These are phyloP conservation scores for Xylaria castorea DNA, from an alignment of 495 filamentous ascomycete species.

Conservation along the genomic window DNA sequence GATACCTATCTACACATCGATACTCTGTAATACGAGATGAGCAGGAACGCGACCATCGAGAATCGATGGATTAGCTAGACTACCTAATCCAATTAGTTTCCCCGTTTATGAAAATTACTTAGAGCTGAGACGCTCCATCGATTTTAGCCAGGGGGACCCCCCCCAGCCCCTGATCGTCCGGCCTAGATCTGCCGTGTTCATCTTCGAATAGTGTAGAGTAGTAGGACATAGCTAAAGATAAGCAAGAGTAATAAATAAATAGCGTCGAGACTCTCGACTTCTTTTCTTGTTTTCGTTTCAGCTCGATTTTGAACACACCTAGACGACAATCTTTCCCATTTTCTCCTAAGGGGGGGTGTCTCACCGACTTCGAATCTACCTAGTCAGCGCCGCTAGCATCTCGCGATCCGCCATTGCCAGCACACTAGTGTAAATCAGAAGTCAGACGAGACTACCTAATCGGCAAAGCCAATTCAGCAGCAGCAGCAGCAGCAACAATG, in stretches of 20 bases:
- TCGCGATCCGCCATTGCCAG: not conserved
- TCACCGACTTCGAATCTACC: constrained; percentile 1
- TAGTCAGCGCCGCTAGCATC: not conserved
- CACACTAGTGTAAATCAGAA: not conserved
- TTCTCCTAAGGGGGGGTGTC: not conserved
- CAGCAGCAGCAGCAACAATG: not conserved
- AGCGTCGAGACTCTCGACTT: constrained; percentile 7
- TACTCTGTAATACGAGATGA: not conserved
- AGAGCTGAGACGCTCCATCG: constrained; percentile 2
- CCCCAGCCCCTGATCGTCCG: constrained; percentile 11
- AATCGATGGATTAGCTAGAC: not conserved
- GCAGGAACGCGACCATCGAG: not conserved
- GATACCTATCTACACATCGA: not conserved
- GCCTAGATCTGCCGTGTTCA: constrained; percentile 5
- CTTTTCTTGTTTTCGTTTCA: constrained; percentile 19
- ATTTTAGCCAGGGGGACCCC: not conserved
- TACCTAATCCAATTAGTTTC: not conserved
- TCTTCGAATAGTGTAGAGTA: not conserved
- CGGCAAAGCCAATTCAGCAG: not conserved
- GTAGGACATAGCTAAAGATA: not conserved
- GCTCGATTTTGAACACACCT: constrained; percentile 12
- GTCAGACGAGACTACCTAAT: not conserved
- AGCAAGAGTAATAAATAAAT: not conserved
- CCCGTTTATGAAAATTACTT: no score
- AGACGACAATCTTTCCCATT: constrained; percentile 22